A percentile compares a stretch with the other conserved stretches of the same genome.
These are phyloP conservation scores for Aquilaria sinensis DNA, from an alignment of 345 rosid species.

Conservation along the genomic window DNA sequence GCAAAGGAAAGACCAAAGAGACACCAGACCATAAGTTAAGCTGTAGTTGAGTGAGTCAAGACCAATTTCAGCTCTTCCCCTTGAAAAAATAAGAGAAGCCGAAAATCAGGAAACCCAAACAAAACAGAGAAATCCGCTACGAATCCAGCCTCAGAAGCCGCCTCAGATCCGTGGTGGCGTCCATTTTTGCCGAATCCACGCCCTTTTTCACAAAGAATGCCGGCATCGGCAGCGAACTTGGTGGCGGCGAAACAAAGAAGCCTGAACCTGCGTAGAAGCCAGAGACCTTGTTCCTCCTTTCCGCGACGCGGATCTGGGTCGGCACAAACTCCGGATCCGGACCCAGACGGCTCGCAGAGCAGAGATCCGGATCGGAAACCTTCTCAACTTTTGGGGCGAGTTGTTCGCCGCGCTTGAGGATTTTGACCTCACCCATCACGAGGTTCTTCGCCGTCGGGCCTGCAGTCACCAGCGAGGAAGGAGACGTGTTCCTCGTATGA, in stretches of 20 bases:
- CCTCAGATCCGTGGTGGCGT: conserved; percentile 46
- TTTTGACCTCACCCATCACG: conserved; percentile 46
- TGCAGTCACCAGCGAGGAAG: conserved; percentile 8
- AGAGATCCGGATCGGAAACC: conserved; percentile 21
- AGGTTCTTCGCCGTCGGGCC: conserved; percentile 12
- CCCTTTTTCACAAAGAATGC: conserved; percentile 48
- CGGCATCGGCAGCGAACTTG: conserved; percentile 85
- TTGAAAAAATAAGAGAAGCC: conserved; percentile 84
- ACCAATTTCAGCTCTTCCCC: conserved; percentile 46
- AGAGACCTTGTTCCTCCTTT: conserved; percentile 9
- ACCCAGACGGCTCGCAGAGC: conserved; percentile 25
- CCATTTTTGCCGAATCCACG: conserved; percentile 9
- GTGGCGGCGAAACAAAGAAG: conserved; percentile 77
- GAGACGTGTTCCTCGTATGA: conserved; percentile 15
- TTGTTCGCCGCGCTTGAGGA: conserved; percentile 73
- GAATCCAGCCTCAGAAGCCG: conserved; percentile 47
- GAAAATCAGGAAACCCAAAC: conserved; percentile 18
- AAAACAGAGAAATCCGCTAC: conserved; percentile 6
- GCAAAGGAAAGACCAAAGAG: background rate
- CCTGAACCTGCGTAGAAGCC: conserved; percentile 75
- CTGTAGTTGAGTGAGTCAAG: conserved; percentile 11
- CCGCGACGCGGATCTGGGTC: conserved; percentile 23
- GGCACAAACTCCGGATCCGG: conserved; percentile 28
- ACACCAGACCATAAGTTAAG: background rate
- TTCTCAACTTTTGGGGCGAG: background rate